Conservation (phyloP, 2,329 filamentous ascomycete species). For the Paecilomyces variotii region DNA sequence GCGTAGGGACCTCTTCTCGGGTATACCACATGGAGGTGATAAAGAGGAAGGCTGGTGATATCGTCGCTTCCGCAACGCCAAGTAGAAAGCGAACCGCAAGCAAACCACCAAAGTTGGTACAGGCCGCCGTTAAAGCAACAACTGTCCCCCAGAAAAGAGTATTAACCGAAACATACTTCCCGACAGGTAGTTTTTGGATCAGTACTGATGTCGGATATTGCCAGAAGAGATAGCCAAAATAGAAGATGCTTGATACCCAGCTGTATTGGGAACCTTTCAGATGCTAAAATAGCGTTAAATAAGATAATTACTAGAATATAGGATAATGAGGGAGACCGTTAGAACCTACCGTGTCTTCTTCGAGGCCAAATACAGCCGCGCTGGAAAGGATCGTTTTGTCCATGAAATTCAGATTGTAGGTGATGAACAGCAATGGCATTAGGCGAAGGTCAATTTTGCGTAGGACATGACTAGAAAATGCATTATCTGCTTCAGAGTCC, state of each 20-base stretch:
- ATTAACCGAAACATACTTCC: conserved; percentile 39
- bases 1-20: conserved; percentile 47
- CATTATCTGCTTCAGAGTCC: not conserved
- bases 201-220: conserved; percentile 33
- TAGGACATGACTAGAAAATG: conserved; percentile 27
- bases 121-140: conserved; percentile 41
- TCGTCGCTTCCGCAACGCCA: conserved; percentile 48
- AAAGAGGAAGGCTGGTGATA: conserved; percentile 50
- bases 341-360: conserved; percentile 17
- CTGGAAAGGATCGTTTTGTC: conserved; percentile 49
- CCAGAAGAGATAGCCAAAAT: conserved; percentile 43
- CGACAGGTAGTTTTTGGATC: conserved; percentile 42
- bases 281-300: not conserved
- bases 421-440: conserved; percentile 50
- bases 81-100: conserved; percentile 47
- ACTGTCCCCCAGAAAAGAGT: conserved; percentile 44
- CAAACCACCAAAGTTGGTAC: conserved; percentile 43
- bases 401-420: conserved; percentile 54
- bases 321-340: not conserved
- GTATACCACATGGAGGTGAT: conserved; percentile 51
- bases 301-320: not conserved
- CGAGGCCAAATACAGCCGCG: conserved; percentile 23
- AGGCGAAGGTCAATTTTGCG: conserved; percentile 50
- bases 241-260: conserved; percentile 46
- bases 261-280: conserved; percentile 34